phyloP scores from a whole-genome alignment of 2,329 filamentous ascomycete genomes.

The Ophiostoma montium region DNA sequence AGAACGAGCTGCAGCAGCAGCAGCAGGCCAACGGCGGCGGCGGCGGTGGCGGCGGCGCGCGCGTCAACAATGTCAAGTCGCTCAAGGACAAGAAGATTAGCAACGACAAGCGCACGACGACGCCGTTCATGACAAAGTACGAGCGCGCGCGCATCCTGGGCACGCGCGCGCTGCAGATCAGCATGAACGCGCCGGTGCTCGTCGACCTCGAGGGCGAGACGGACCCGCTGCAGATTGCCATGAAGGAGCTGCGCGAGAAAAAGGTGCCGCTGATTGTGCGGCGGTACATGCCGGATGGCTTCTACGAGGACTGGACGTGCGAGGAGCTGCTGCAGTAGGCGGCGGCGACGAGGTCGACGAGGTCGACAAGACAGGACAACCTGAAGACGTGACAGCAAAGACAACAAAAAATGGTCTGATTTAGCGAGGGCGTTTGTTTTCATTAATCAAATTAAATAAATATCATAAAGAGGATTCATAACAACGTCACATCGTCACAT shows the following conservation, averaged over 20 bases:
- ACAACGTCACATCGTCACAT: no score
- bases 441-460: neutral
- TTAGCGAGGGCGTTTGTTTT: constrained; percentile 15
- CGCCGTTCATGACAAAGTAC: constrained; percentile 99
- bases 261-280: constrained; percentile 95
- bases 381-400: neutral
- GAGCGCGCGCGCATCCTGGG: constrained; percentile 87
- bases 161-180: constrained; percentile 88
- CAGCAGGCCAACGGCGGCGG: constrained; percentile 14
- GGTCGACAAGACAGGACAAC: neutral
- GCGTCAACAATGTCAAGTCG: constrained; percentile 36
- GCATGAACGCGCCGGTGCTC: constrained; percentile 94
- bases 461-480: no score
- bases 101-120: constrained; percentile 76
- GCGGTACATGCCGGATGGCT: constrained; percentile 92
- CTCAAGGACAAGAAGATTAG: constrained; percentile 78
- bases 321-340: constrained; percentile 66
- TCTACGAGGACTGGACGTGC: constrained; percentile 98
- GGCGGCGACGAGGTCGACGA: neutral
- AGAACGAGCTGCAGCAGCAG: constrained; percentile 21
- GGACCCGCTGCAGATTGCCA: constrained; percentile 90
- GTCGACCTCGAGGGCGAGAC: constrained; percentile 97
- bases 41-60: constrained; percentile 33
- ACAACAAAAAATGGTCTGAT: constrained; percentile 8
- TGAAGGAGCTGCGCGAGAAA: constrained; percentile 95